Conservation (phyloP, 352 stramenopile species). For the Globisporangium camurandrum region DNA sequence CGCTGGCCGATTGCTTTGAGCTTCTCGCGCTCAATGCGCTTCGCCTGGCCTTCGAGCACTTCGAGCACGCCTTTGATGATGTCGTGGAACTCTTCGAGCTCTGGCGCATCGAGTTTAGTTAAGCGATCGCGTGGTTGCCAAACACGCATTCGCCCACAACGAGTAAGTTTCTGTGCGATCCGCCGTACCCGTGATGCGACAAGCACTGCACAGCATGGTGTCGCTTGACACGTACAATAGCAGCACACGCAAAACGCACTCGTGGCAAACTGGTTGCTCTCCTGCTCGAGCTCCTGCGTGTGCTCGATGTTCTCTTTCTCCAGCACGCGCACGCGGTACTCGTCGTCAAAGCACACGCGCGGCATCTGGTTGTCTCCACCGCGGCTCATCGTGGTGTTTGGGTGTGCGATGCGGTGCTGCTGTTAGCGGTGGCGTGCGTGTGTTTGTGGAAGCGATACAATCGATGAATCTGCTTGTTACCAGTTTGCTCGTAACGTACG, state of each 20-base stretch:
- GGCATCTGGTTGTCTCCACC: slow-evolving; percentile 61
- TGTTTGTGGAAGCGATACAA: too few relatives aligned
- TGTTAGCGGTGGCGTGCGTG: too few relatives aligned
- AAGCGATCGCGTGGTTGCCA: too few relatives aligned
- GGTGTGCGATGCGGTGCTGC: too few relatives aligned
- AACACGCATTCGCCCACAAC: too few relatives aligned
- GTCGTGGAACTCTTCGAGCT: slow-evolving; percentile 77
- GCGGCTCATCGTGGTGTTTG: slow-evolving; percentile 39
- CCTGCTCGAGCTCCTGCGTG: slow-evolving; percentile 39
- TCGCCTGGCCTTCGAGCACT: slow-evolving; percentile 69
- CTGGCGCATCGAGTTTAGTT: too few relatives aligned
- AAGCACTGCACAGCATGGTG: neutral
- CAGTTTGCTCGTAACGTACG: too few relatives aligned
- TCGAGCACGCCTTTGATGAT: slow-evolving; percentile 75
- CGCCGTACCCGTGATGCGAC: neutral
- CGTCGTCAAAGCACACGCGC: slow-evolving; percentile 75
- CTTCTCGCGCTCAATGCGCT: slow-evolving; percentile 76
- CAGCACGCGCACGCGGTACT: slow-evolving; percentile 60
- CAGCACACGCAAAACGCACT: slow-evolving; percentile 21
- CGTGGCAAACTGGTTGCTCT: slow-evolving; percentile 79
- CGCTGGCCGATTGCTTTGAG: slow-evolving; percentile 79
- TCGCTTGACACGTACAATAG: neutral
- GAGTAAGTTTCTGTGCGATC: neutral
- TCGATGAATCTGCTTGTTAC: too few relatives aligned
- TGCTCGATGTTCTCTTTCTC: slow-evolving; percentile 8